Evolutionary conservation across 371 early-diverging fungal species (phyloP), one percentile per base, ranked within the genome.

Genomic region (Zopfochytrium polystomum): DNA sequence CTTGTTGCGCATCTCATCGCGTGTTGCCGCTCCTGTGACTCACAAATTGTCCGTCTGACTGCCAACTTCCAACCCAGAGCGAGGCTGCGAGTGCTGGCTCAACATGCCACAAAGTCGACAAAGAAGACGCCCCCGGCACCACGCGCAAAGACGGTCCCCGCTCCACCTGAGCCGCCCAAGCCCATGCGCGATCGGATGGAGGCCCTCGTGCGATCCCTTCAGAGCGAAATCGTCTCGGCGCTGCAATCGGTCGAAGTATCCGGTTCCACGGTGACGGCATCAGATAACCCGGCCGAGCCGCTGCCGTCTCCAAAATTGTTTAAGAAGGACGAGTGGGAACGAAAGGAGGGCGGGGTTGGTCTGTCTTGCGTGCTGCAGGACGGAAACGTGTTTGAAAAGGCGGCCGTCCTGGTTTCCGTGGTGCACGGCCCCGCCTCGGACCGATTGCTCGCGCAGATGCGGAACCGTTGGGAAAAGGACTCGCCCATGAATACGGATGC

Each of bases 361-460:
- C 85, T 90, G 57, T 91, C 95, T 18, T 91, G 90, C 70, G 93
- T 96, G 20, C 66, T 98, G 56, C 90, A 93, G 59, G 89, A 89
- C 58, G 95, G 95, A 54, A 84, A 82, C 52, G 90, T 90, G 6
- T 90, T 93, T 74, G 95, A 94, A 64, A 95, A 96, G 81, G 98
- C 95, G 3, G 98, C 96, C 33, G 96, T 94, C 35, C 68, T 71
- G 35, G 68, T 74, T 42, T 76, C 78, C 2, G 66, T 74, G 26
- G 68, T 80, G 35, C 63, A 65, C 49, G 71, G 74, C 13, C 66
- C 69, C 11, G 72, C 74, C 3, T 71, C 76, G 9, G 62, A 63
- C 18, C 51, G 52, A 22, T 62, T 80, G 68, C 60, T 72, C 22
- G 59, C 59, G 29, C 73, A 76, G 51, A 80, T 80, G 80, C 45